These are phyloP conservation scores for Carex kokanica DNA, from an alignment of 176 grass and related monocot species.

Conservation along the genomic window DNA sequence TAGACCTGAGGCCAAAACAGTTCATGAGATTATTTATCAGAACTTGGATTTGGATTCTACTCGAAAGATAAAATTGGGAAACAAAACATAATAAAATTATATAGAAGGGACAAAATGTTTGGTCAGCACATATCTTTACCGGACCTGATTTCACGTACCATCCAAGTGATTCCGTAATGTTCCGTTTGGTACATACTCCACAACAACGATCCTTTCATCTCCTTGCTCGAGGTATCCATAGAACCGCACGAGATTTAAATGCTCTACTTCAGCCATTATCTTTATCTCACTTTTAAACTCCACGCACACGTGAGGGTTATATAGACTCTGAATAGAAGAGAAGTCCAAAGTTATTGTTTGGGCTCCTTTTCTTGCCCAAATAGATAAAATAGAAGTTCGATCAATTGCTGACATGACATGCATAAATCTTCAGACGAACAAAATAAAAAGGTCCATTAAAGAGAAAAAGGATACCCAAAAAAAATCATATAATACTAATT, in stretches of 20 bases:
- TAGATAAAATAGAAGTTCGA: background rate
- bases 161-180: slow-evolving; percentile 85
- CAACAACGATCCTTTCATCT: slow-evolving; percentile 65
- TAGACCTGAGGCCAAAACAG: background rate
- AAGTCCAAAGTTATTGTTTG: background rate
- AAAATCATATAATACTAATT: background rate
- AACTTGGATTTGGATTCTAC: background rate
- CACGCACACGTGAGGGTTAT: slow-evolving; percentile 51
- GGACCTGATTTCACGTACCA: slow-evolving; percentile 25
- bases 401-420: background rate
- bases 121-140: background rate
- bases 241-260: slow-evolving; percentile 69
- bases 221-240: slow-evolving; percentile 76
- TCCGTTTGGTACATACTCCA: slow-evolving; percentile 88
- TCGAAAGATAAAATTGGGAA: background rate
- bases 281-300: slow-evolving; percentile 90
- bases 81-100: background rate
- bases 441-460: background rate
- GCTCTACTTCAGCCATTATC: slow-evolving; percentile 65
- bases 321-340: slow-evolving; percentile 37
- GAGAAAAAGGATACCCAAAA: background rate
- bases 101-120: background rate
- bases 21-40: background rate
- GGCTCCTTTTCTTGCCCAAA: background rate
- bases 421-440: background rate